A percentile compares a stretch with the other conserved stretches of the same genome.
phyloP scores from a whole-genome alignment of 1,139 yeast genomes.

The Petasospora fabianii region DNA sequence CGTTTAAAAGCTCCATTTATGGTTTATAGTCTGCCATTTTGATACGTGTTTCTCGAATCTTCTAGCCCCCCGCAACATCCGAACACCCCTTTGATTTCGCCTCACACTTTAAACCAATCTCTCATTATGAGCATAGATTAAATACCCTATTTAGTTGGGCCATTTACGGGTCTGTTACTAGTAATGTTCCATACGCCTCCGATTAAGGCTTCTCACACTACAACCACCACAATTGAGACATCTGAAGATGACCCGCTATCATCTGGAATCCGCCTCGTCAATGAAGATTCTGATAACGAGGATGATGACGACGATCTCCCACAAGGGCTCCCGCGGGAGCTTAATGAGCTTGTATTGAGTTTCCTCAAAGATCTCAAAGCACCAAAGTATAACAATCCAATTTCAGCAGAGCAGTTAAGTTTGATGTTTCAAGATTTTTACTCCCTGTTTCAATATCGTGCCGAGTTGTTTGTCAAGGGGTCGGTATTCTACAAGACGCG shows the following conservation, averaged over 20 bases:
- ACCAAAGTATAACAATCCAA: constrained; percentile 52
- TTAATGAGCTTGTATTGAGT: constrained; percentile 10
- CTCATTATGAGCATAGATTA: too few relatives aligned
- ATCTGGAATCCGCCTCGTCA: neutral
- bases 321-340: constrained; percentile 10
- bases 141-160: too few relatives aligned
- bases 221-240: constrained; percentile 3
- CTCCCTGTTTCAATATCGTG: constrained; percentile 11
- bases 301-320: constrained; percentile 4
- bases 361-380: constrained; percentile 50
- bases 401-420: constrained; percentile 49
- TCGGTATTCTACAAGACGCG: constrained; percentile 10
- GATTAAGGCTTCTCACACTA: constrained; percentile 6
- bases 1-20: too few relatives aligned
- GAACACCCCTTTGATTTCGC: neutral
- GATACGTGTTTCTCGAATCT: neutral
- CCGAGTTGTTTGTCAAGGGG: constrained; percentile 18
- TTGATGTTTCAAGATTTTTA: constrained; percentile 53
- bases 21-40: neutral
- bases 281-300: neutral
- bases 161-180: neutral
- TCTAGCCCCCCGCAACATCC: neutral
- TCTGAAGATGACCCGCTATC: constrained; percentile 3
- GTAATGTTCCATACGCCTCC: constrained; percentile 17
- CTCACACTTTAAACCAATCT: too few relatives aligned